Evolutionary conservation across 2,329 filamentous ascomycete species (phyloP).

Genomic region (Cladosporium sp.): DNA sequence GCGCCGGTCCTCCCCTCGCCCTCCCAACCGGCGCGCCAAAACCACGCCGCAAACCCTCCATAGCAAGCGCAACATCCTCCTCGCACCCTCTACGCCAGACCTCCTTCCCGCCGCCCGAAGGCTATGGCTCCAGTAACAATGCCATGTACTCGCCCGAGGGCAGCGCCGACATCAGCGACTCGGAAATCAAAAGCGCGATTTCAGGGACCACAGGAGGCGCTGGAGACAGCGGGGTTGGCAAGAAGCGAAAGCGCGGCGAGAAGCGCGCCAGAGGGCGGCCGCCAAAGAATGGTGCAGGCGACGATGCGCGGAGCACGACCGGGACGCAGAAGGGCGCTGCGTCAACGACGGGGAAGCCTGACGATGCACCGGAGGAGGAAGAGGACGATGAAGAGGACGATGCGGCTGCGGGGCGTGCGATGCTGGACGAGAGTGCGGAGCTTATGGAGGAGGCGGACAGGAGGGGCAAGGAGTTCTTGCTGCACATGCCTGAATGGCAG

Average conservation of each 20-base stretch:
- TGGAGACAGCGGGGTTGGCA: slow-evolving; percentile 19
- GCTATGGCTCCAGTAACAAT: slow-evolving; percentile 23
- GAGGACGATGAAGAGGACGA: slow-evolving; percentile 57
- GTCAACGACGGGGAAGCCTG: slow-evolving; percentile 3
- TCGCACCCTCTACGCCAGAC: slow-evolving; percentile 75
- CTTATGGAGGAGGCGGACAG: slow-evolving; percentile 14
- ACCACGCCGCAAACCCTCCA: slow-evolving; percentile 70
- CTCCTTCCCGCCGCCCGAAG: slow-evolving; percentile 66
- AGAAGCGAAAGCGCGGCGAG: slow-evolving; percentile 34
- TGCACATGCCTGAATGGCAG: slow-evolving; percentile 62
- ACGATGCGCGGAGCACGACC: slow-evolving; percentile 31
- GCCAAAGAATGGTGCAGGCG: slow-evolving; percentile 23
- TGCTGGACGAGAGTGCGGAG: slow-evolving; percentile 23
- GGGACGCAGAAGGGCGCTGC: slow-evolving; percentile 40
- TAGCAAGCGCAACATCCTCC: slow-evolving; percentile 55
- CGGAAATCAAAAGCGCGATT: slow-evolving; percentile 38
- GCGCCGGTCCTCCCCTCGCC: slow-evolving; percentile 60
- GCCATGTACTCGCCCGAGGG: slow-evolving; percentile 32
- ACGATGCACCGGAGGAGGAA: slow-evolving; percentile 44
- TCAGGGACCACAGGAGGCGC: slow-evolving; percentile 41
- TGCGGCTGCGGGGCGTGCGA: slow-evolving; percentile 48
- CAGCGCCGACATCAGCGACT: slow-evolving; percentile 34
- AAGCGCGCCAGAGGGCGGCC: slow-evolving; percentile 30
- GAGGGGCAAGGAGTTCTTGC: slow-evolving; percentile 45
- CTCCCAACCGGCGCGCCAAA: slow-evolving; percentile 52